Evolutionary conservation across 228 moss, liverwort and hornwort genomes (phyloP).

Genomic region (Sphagnum fallax): DNA sequence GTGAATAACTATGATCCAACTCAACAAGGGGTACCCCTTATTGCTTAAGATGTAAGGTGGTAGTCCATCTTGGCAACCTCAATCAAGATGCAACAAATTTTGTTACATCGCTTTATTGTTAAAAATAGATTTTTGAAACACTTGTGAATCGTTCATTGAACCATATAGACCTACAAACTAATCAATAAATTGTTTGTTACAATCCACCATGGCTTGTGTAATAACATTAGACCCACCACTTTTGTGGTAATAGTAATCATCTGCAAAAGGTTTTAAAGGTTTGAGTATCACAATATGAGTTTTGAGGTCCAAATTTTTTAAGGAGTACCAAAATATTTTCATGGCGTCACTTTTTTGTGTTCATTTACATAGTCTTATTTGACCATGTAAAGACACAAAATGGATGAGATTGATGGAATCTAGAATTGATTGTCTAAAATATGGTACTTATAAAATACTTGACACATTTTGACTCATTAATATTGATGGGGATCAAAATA

Average conservation of each 20-base stretch:
- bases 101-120: background rate
- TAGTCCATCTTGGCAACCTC: background rate
- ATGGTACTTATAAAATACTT: too few relatives aligned
- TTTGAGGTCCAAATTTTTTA: too few relatives aligned
- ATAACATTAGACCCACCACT: background rate
- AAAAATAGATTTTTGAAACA: background rate
- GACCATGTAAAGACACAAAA: too few relatives aligned
- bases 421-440: too few relatives aligned
- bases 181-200: slow-evolving; percentile 1
- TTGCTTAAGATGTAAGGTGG: background rate
- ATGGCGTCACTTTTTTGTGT: too few relatives aligned
- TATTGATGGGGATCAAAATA: too few relatives aligned
- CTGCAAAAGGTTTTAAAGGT: background rate
- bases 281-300: slow-evolving; percentile 1
- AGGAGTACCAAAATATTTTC: too few relatives aligned
- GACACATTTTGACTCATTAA: too few relatives aligned
- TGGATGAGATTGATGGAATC: too few relatives aligned
- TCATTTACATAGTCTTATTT: too few relatives aligned
- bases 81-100: background rate
- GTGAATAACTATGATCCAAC: background rate
- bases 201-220: slow-evolving; percentile 3
- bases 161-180: slow-evolving; percentile 2
- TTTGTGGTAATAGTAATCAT: slow-evolving; percentile 4
- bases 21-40: background rate
- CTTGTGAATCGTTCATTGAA: slow-evolving; percentile 2